Base-by-base conservation (phyloP, 2,329 filamentous ascomycete species). In the Ampelomyces quisqualis region DNA sequence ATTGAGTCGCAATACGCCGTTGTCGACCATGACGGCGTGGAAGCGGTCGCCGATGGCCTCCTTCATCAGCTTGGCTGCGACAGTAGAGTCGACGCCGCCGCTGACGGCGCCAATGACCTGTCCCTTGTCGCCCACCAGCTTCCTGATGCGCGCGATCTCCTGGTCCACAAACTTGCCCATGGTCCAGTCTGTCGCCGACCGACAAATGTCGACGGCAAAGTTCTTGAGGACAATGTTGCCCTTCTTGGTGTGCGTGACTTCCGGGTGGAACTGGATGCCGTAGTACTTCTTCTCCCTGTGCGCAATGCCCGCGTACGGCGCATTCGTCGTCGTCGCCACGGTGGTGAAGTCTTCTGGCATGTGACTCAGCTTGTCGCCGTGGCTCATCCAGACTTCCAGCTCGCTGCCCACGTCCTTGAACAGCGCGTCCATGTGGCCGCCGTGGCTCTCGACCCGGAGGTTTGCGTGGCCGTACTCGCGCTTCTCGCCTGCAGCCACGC, bases 181-280 rank as follows among this genome's bases (percentile, higher is more conserved):
- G 3, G 78, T 84, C 91, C 91, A 97, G 64, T 88, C 80, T 43
- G 82, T 78, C 44, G 77, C 71, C 3, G 86, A 88, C 20, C 81
- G 78, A 70, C 90, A 97, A 50, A 97, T 94, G 14, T 79, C 76
- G 43, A 95, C 77, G 9, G 82, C 83, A 62, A 96, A 97, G 76
- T 97, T 97, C 63, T 78, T 72, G 30, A 96, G 75, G 4, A 95
- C 63, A 19, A 85, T 74, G 7, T 66, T 84, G 22, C 90, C 90
- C 40, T 78, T 75, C 7, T 80, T 77, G 0, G 86, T 90, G 62
- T 88, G 82, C 10, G 79, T 84, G 39, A 95, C 79, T 67, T 96
- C 90, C 1, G 90, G 90, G 68, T 95, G 90, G 68, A 95, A 91
- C 64, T 96, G 90, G 32, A 95, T 80, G 39, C 86, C 88, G 60